Base-by-base conservation (phyloP, 164 flowering plant genomes). In the Umbilicus rupestris region DNA sequence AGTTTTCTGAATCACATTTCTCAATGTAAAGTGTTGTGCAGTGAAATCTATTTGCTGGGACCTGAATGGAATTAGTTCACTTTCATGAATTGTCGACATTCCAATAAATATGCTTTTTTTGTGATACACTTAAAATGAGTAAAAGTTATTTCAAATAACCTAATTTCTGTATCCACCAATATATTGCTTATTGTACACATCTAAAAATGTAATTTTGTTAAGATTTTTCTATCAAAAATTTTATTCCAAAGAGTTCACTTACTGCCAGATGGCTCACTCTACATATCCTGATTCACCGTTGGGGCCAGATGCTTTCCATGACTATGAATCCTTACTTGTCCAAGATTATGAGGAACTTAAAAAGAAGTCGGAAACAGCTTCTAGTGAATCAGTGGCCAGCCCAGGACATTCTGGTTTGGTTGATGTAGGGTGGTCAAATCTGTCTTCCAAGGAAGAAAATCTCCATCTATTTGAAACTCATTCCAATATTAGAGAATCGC, bases 251-350 rank as follows among this genome's bases (percentile, higher is more conserved):
- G 66, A 39, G 24, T 33, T 68, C 65, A 22, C 29, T 15, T 37
- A 65, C 52, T 68, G 70, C 84, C n/a, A 94, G 98, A 68, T 79
- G 50, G 85, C 89, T 59, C 98, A 94, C 78, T 89, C 96, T 39
- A 83, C 85, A 39, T 89, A 81, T 80, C 84, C 92, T 70, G 93
- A 86, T 76, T 91, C 97, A 66, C 99, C 99, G 66, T 79, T 94
- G 69, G 97, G 99, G 39, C 96, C 99, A 52, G 99, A 94, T 78
- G 99, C 99, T 67, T 94, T 79, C 69, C 87, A 63, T 74, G 99
- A 94, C 72, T 94, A 94, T 81, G 87, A 89, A 78, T 75, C 87
- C 66, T 79, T 94, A 77, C 95, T 94, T 45, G 75, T 85, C 58
- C 99, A 87, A 85, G 99, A 94, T 78, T 94, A 82, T 77, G 90